A percentile compares a stretch with the other conserved stretches of the same genome.
phyloP scores from a whole-genome alignment of 768 basidiomycete species.

The Boletus edulis region DNA sequence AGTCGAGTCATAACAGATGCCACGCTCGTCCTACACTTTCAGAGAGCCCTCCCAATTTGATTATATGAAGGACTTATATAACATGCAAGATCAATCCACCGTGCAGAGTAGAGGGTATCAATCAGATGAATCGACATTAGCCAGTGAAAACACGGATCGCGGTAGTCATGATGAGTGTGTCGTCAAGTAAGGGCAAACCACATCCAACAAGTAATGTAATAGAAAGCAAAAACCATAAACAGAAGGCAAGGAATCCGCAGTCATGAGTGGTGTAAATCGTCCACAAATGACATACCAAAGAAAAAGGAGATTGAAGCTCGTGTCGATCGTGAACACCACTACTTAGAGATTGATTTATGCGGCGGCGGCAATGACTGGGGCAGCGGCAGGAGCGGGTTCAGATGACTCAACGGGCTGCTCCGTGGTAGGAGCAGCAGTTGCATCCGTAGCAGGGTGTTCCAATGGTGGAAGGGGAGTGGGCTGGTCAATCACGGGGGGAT shows the following conservation, averaged over 20 bases:
- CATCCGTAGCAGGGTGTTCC: constrained; percentile 68
- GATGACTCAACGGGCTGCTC: constrained; percentile 38
- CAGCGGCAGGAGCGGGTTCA: constrained; percentile 43
- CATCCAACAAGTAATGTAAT: constrained; percentile 57
- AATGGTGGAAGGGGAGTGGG: constrained; percentile 80
- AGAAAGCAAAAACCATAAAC: constrained; percentile 32
- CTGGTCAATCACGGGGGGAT: constrained; percentile 87
- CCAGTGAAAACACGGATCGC: constrained; percentile 57
- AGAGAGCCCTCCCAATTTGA: constrained; percentile 19
- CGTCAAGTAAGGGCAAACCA: constrained; percentile 57
- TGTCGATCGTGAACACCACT: constrained; percentile 44
- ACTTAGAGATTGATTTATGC: constrained; percentile 50
- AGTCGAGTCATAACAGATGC: constrained; percentile 24
- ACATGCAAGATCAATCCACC: constrained; percentile 34
- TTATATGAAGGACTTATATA: constrained; percentile 33
- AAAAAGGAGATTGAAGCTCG: constrained; percentile 33
- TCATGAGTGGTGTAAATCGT: constrained; percentile 35
- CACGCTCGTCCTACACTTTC: neutral
- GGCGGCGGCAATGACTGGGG: constrained; percentile 74
- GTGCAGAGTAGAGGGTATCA: constrained; percentile 44
- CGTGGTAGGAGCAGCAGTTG: constrained; percentile 32
- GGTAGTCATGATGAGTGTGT: constrained; percentile 59
- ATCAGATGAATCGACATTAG: constrained; percentile 69
- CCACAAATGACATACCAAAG: constrained; percentile 38
- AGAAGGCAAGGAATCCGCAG: constrained; percentile 35